Base-by-base conservation (phyloP, 176 grass and related monocot genomes). In the Zoysia japonica region DNA sequence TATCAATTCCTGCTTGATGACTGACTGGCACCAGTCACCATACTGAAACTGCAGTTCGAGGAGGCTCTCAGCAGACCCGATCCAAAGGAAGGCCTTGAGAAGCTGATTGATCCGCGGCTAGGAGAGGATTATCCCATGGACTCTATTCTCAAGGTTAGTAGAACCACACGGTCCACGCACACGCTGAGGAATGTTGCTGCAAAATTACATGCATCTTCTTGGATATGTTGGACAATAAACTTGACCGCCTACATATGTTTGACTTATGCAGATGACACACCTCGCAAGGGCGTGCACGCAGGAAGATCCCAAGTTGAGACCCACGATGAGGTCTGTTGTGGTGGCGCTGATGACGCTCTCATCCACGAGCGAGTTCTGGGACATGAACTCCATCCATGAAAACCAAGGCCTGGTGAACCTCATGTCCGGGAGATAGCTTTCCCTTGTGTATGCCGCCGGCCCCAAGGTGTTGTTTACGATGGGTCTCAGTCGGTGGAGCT, bases 331-430 rank as follows among this genome's bases (percentile, higher is more conserved):
- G 65, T 90, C 88, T 20, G 74, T 98, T 13, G 92, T 98, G 0
- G 95, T 98, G 8, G 90, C 92, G 9, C 78, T 97, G 68, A 97
- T 92, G 90, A 84, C 90, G 0, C 81, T 98, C 2, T 98, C 92
- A 7, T 94, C 92, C 19, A 88, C 81, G 2, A 94, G 89, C 4
- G 95, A 98, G 67, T 82, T 87, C 48, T 92, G 87, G 94, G 91
- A 97, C 68, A 86, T 97, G 76, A 87, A 89, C 43, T 28, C 78
- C 7, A 61, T 90, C 54, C 88, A 85, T 17, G 88, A 94, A 2
- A 93, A 90, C 80, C 89, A 78, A 40, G 91, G 79, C 40, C 7
- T 94, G 43, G 53, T 82, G 19, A 97, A 88, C 83, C 91, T 90
- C 70, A 92, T 94, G 83, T 88, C 91, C 5, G 91, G 87, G 53